phyloP scores from a whole-genome alignment of 2,329 filamentous ascomycete genomes.

The Colletotrichum sp. region DNA sequence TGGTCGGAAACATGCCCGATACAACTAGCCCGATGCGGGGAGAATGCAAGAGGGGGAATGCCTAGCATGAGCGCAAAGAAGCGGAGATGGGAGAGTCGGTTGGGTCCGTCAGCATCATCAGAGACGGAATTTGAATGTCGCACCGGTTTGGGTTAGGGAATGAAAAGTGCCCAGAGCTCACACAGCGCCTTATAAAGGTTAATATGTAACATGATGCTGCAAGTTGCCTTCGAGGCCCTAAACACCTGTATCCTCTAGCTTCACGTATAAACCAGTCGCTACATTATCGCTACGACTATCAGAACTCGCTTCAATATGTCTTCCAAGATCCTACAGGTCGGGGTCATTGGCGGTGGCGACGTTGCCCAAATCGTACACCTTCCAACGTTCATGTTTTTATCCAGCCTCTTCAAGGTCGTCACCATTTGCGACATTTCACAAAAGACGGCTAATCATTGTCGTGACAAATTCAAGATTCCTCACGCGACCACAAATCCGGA shows the following conservation, averaged over 20 bases:
- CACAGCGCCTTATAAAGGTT: neutral
- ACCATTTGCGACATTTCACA: neutral
- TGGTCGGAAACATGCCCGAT: neutral
- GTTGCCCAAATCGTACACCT: conserved; percentile 7
- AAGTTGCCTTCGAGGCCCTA: neutral
- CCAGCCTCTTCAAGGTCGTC: neutral
- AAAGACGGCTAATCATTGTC: neutral
- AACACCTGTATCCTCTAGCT: neutral
- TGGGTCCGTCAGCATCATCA: neutral
- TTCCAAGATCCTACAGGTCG: neutral
- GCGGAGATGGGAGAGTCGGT: neutral
- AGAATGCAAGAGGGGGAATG: neutral
- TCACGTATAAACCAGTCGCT: neutral
- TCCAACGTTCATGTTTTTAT: neutral
- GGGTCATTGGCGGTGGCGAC: conserved; percentile 2
- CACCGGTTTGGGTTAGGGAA: neutral
- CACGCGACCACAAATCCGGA: conserved; percentile 33
- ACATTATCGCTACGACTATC: neutral
- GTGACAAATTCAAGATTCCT: conserved; percentile 33
- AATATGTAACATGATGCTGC: neutral
- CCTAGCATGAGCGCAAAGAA: neutral
- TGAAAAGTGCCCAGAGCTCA: neutral
- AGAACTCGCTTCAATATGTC: neutral
- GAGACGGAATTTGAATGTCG: neutral
- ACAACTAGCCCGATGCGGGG: neutral